These are phyloP conservation scores for Quercus parvula DNA, from an alignment of 306 rosid species.

Conservation along the genomic window DNA sequence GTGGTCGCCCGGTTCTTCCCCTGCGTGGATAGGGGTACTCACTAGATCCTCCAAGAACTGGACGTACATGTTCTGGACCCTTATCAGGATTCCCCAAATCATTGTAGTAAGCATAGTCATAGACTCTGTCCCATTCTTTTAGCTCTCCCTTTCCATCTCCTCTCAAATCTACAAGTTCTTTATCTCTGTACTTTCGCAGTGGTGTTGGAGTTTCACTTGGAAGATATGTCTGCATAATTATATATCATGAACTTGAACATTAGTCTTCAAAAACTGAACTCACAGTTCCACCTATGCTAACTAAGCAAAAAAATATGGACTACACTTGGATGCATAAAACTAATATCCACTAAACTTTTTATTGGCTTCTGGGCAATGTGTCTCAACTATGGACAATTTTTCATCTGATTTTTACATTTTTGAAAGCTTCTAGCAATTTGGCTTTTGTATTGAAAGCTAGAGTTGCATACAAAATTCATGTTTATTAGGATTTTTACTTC, in stretches of 20 bases:
- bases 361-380: too few relatives aligned
- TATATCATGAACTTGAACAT: background rate
- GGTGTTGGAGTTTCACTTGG: conserved; percentile 68
- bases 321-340: too few relatives aligned
- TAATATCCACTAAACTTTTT: too few relatives aligned
- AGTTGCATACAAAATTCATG: background rate
- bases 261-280: too few relatives aligned
- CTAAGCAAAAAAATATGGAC: too few relatives aligned
- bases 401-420: too few relatives aligned
- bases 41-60: conserved; percentile 62
- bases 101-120: conserved; percentile 77
- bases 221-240: conserved; percentile 52
- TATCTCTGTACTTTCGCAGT: conserved; percentile 41
- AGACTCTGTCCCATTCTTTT: conserved; percentile 64
- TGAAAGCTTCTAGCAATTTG: too few relatives aligned
- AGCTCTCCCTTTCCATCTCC: conserved; percentile 72
- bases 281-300: too few relatives aligned
- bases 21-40: conserved; percentile 74
- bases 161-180: conserved; percentile 55
- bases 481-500: background rate
- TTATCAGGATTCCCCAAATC: conserved; percentile 58
- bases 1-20: conserved; percentile 69
- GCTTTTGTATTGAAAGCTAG: too few relatives aligned
- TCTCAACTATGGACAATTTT: too few relatives aligned
- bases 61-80: conserved; percentile 43